Percentiles rank a stretch among this genome's conserved stretches.
phyloP scores from a whole-genome alignment of 148 eudicot species.

The Talinum fruticosum region DNA sequence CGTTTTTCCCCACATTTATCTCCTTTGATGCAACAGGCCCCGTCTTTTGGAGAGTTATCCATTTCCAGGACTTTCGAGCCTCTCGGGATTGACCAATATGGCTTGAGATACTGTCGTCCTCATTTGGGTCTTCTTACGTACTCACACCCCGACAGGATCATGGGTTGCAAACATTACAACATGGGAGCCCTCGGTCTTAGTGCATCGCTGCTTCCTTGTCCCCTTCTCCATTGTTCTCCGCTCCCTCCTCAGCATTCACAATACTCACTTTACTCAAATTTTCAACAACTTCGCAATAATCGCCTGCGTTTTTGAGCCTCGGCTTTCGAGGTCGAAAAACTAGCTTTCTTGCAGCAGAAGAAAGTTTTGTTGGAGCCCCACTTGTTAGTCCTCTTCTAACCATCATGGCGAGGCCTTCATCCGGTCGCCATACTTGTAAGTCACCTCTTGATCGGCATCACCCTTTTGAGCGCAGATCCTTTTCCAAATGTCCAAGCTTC shows the following conservation, averaged over 20 bases:
- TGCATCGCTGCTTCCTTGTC: too few relatives aligned
- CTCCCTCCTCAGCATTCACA: neutral
- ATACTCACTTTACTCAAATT: neutral
- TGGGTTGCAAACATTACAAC: too few relatives aligned
- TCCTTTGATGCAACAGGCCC: too few relatives aligned
- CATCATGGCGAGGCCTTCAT: neutral
- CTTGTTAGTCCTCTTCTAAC: neutral
- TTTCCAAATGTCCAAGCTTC: neutral
- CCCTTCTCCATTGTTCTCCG: too few relatives aligned
- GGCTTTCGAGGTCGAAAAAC: neutral
- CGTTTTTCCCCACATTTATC: neutral
- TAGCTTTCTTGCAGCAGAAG: neutral
- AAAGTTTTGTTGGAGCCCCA: too few relatives aligned
- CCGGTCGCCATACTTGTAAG: neutral
- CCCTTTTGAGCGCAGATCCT: neutral
- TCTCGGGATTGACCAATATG: too few relatives aligned
- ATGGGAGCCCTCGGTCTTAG: too few relatives aligned
- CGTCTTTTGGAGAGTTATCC: neutral
- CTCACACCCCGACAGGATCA: too few relatives aligned
- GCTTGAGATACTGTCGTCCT: too few relatives aligned
- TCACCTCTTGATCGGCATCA: neutral
- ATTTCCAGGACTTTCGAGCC: neutral
- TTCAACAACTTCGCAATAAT: neutral
- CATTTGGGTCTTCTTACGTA: too few relatives aligned
- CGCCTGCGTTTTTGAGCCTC: neutral